Conservation (phyloP, 371 early-diverging fungal species). For the Batkoa obscura region DNA sequence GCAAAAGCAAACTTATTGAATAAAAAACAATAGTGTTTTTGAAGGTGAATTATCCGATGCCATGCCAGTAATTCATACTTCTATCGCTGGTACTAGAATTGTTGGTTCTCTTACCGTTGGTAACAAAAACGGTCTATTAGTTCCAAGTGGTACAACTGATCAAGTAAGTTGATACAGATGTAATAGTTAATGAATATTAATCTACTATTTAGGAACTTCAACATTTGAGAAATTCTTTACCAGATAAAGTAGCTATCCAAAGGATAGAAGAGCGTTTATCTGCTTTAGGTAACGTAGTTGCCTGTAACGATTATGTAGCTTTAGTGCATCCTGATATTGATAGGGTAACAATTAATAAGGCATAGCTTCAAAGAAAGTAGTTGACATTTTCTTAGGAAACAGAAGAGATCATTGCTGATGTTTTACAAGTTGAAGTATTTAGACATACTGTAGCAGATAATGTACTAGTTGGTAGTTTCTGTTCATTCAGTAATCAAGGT, state of each 20-base stretch:
- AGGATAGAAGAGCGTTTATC: constrained; percentile 97
- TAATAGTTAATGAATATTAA: neutral
- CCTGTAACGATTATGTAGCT: constrained; percentile 99
- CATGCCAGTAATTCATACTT: constrained; percentile 97
- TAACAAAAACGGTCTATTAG: constrained; percentile 93
- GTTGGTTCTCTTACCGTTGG: constrained; percentile 92
- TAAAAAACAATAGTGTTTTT: constrained; percentile 48
- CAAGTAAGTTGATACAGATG: constrained; percentile 28
- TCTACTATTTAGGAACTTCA: constrained; percentile 59
- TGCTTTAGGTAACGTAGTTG: constrained; percentile 98
- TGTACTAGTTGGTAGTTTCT: constrained; percentile 97
- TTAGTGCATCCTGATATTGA: constrained; percentile 98
- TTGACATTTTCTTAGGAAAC: constrained; percentile 37
- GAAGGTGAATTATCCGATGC: constrained; percentile 89
- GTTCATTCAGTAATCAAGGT: constrained; percentile 95
- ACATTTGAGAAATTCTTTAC: constrained; percentile 94
- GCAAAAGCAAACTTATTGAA: no score
- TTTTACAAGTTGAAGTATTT: constrained; percentile 96
- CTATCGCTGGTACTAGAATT: constrained; percentile 96
- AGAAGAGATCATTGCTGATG: constrained; percentile 97
- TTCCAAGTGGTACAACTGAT: constrained; percentile 96
- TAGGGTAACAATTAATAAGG: constrained; percentile 20
- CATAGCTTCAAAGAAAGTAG: no score
- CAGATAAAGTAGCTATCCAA: constrained; percentile 88
- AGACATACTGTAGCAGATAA: constrained; percentile 97